Percentiles rank a stretch among this genome's conserved stretches.
phyloP scores from a whole-genome alignment of 129 eudicot genomes.

The Oenanthe sinensis region DNA sequence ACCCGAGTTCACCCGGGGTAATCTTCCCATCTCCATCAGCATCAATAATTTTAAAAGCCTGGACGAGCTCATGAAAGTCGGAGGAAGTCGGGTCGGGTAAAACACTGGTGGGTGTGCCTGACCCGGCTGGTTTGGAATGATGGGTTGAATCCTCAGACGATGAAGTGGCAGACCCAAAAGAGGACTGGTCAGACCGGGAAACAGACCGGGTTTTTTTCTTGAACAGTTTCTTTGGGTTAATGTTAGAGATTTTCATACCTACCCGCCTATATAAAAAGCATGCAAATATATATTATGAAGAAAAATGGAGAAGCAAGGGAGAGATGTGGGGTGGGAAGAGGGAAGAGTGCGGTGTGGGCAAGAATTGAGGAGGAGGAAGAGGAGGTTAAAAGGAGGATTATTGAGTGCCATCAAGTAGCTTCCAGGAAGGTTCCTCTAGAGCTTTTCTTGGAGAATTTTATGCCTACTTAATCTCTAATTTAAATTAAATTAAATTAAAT shows the following conservation, averaged over 20 bases:
- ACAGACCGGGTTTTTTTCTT: conserved; percentile 30
- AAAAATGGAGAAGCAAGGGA: not conserved
- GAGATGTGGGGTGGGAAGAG: not conserved
- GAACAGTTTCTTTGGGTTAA: conserved; percentile 38
- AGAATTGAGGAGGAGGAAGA: conserved; percentile 34
- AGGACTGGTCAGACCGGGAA: conserved; percentile 44
- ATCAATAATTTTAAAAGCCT: conserved; percentile 63
- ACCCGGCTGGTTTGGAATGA: conserved; percentile 18
- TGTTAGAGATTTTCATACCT: conserved; percentile 35
- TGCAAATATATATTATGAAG: not conserved
- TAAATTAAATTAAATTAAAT: not conserved
- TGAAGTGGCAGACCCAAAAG: conserved; percentile 47
- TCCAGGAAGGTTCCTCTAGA: conserved; percentile 61
- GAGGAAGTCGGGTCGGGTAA: conserved; percentile 29
- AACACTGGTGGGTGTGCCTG: conserved; percentile 52
- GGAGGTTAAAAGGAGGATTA: conserved; percentile 45
- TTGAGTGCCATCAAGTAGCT: conserved; percentile 42
- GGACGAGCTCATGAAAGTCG: conserved; percentile 25
- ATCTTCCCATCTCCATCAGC: conserved; percentile 59
- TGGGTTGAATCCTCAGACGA: conserved; percentile 26
- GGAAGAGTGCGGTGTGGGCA: conserved; percentile 1
- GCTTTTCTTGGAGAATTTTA: conserved; percentile 9
- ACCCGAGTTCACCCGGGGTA: conserved; percentile 32
- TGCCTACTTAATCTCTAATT: not conserved
- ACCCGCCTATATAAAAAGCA: not conserved